These are phyloP conservation scores for Tulasnella sp. DNA, from an alignment of 768 basidiomycete species.

Conservation along the genomic window DNA sequence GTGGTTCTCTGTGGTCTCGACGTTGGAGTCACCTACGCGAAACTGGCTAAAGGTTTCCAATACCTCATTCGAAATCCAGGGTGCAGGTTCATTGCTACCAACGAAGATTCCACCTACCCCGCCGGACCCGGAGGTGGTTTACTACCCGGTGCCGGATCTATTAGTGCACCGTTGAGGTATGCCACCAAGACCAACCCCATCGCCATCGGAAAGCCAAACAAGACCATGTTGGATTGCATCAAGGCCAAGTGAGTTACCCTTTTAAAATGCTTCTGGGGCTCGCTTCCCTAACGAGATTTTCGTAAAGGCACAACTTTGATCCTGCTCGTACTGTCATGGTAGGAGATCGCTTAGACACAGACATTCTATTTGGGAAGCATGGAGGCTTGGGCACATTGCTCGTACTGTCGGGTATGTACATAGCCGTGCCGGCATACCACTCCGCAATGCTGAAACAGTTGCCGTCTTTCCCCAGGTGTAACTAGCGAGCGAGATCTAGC, in stretches of 20 bases:
- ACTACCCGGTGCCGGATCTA: slow-evolving; percentile 73
- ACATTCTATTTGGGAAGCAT: slow-evolving; percentile 83
- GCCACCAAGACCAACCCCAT: slow-evolving; percentile 59
- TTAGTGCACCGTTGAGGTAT: slow-evolving; percentile 70
- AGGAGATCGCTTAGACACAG: slow-evolving; percentile 89
- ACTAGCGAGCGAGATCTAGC: slow-evolving; percentile 63
- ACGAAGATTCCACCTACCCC: slow-evolving; percentile 88
- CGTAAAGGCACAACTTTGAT: slow-evolving; percentile 66
- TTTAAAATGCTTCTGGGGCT: not conserved
- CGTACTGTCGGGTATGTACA: slow-evolving; percentile 70
- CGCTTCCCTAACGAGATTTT: not conserved
- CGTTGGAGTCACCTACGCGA: slow-evolving; percentile 78
- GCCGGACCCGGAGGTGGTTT: slow-evolving; percentile 36
- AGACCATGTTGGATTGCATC: slow-evolving; percentile 87
- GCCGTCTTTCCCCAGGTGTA: slow-evolving; percentile 44
- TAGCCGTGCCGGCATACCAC: slow-evolving; percentile 3
- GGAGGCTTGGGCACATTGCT: slow-evolving; percentile 80
- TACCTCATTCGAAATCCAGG: slow-evolving; percentile 70
- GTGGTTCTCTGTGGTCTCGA: slow-evolving; percentile 95
- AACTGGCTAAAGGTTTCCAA: slow-evolving; percentile 82
- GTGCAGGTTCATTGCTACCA: slow-evolving; percentile 80
- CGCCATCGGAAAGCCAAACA: slow-evolving; percentile 81
- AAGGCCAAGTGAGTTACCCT: slow-evolving; percentile 44
- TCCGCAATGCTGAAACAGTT: not conserved
- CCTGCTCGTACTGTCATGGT: slow-evolving; percentile 84